A percentile compares a stretch with the other conserved stretches of the same genome.
phyloP scores from a whole-genome alignment of 352 stramenopile species.

The Globisporangium acanthophoron region DNA sequence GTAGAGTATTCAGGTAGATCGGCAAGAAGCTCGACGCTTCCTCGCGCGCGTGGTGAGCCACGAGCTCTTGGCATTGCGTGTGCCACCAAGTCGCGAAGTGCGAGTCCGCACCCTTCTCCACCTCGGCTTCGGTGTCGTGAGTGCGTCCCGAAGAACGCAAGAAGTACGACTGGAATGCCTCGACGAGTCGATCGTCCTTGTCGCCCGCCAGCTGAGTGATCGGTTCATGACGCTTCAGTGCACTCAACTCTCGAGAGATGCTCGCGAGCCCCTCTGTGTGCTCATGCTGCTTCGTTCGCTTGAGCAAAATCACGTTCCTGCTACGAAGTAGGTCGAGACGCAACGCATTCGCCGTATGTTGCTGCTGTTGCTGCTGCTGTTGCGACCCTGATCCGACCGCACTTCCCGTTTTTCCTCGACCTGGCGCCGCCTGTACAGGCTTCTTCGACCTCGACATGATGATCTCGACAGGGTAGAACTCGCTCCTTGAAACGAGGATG shows the following conservation, averaged over 20 bases:
- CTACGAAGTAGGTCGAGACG: slow-evolving; percentile 50
- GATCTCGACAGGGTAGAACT: slow-evolving; percentile 77
- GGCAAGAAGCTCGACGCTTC: slow-evolving; percentile 32
- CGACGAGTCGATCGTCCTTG: slow-evolving; percentile 22
- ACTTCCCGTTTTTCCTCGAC: background rate
- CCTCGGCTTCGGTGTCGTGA: slow-evolving; percentile 16
- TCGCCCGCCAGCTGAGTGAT: slow-evolving; percentile 1
- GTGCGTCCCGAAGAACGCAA: background rate
- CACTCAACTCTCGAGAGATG: slow-evolving; percentile 16
- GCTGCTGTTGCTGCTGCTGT: background rate
- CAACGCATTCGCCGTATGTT: slow-evolving; percentile 37
- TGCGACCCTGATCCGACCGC: background rate
- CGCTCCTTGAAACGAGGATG: slow-evolving; percentile 35
- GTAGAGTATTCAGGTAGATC: slow-evolving; percentile 40
- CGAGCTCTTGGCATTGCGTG: slow-evolving; percentile 20
- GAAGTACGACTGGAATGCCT: slow-evolving; percentile 33
- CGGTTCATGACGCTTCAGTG: slow-evolving; percentile 7
- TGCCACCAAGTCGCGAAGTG: slow-evolving; percentile 10
- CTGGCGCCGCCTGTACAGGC: background rate
- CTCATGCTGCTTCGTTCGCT: slow-evolving; percentile 28
- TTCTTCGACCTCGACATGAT: slow-evolving; percentile 13
- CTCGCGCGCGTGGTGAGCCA: slow-evolving; percentile 21
- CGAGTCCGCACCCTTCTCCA: background rate
- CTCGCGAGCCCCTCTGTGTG: slow-evolving; percentile 8
- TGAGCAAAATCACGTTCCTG: slow-evolving; percentile 58